A percentile compares a stretch with the other conserved stretches of the same genome.
These are phyloP conservation scores for Neonectria sp. DNA, from an alignment of 2,329 filamentous ascomycete genomes.

Conservation along the genomic window DNA sequence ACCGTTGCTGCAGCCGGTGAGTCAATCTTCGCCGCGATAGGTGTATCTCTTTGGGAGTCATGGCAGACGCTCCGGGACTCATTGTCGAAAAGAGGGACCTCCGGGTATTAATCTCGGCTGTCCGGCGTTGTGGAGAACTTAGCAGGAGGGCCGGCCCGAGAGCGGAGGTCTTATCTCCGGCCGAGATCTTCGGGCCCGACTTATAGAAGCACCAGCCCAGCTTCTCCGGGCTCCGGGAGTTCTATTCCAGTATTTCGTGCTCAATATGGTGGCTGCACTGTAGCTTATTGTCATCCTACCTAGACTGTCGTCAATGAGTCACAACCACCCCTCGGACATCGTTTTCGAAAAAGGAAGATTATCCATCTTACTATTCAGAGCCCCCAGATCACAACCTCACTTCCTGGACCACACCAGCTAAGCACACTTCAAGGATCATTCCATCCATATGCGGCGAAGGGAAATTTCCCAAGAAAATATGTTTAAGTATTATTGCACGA, in stretches of 20 bases:
- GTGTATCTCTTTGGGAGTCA: too few relatives aligned
- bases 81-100: neutral
- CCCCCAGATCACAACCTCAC: too few relatives aligned
- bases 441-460: neutral
- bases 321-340: neutral
- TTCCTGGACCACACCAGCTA: too few relatives aligned
- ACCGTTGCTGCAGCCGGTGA: constrained; percentile 1
- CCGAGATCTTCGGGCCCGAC: constrained; percentile 4
- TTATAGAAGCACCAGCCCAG: neutral
- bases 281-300: neutral
- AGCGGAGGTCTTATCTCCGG: neutral
- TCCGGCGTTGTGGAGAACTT: constrained; percentile 1
- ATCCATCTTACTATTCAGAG: too few relatives aligned
- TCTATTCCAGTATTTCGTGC: too few relatives aligned
- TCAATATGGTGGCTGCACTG: neutral
- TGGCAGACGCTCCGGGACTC: neutral
- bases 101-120: neutral
- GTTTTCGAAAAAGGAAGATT: too few relatives aligned
- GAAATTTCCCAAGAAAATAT: neutral
- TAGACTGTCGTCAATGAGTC: neutral
- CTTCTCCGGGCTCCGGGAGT: neutral
- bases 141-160: neutral
- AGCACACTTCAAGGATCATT: too few relatives aligned
- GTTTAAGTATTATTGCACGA: neutral
- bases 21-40: neutral